Conservation (phyloP, 2,329 filamentous ascomycete genomes). For the Ophiostoma populinum region DNA sequence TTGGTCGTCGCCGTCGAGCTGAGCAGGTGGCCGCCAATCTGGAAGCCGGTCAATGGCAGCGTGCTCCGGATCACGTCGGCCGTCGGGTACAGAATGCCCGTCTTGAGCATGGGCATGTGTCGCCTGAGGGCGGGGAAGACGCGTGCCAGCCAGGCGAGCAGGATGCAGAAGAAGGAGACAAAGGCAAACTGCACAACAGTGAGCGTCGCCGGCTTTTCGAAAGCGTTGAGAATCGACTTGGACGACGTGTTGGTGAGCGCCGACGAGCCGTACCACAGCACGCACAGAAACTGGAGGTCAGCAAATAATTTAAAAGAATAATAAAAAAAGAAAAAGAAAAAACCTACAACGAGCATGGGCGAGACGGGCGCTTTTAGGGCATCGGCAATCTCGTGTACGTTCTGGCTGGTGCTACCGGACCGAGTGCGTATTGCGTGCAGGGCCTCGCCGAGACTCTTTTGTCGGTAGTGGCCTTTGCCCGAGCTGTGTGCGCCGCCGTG, state of each 20-base stretch:
- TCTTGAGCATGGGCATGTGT: conserved; percentile 59
- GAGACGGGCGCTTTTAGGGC: conserved; percentile 82
- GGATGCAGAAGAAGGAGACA: conserved; percentile 72
- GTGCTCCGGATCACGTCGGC: conserved; percentile 72
- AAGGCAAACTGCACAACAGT: conserved; percentile 89
- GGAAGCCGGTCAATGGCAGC: conserved; percentile 80
- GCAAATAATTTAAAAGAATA: not conserved
- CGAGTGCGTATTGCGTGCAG: conserved; percentile 64
- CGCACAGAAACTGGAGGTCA: conserved; percentile 50
- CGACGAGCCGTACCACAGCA: conserved; percentile 88
- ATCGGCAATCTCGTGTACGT: conserved; percentile 83
- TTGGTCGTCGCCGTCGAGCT: conserved; percentile 87
- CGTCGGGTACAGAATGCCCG: conserved; percentile 68
- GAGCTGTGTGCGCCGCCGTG: conserved; percentile 5
- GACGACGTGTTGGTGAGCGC: conserved; percentile 95
- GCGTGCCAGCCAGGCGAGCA: conserved; percentile 59
- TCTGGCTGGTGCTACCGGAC: conserved; percentile 75
- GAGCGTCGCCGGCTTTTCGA: conserved; percentile 78
- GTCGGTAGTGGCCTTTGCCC: conserved; percentile 40
- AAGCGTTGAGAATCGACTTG: conserved; percentile 86
- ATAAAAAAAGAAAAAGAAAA: not conserved
- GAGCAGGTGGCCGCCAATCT: conserved; percentile 82
- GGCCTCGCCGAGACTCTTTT: conserved; percentile 84
- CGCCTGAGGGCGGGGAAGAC: conserved; percentile 54
- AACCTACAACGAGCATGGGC: conserved; percentile 63